Evolutionary conservation across 2,329 filamentous ascomycete species (phyloP), one percentile per base, ranked within the genome.

Genomic region (Penicillium sp.): DNA sequence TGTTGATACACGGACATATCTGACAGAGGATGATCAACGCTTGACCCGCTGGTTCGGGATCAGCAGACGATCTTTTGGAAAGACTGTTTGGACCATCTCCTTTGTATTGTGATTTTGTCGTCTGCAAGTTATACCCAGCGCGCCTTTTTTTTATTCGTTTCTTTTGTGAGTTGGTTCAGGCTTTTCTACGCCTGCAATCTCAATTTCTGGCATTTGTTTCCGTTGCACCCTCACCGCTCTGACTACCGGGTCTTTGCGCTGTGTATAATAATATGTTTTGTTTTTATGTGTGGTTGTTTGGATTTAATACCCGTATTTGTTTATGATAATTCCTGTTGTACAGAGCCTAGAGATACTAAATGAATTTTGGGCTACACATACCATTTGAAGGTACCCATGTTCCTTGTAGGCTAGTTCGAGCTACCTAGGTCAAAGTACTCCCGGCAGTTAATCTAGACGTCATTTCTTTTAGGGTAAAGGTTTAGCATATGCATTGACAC

Each of bases 71-170:
- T 63, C 53, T 41, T 9, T 53, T 48, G 26, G 56, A 55, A 52
- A 41, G 37, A 22, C 21, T 2, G 6, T 56, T 49, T 52, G 57
- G 19, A 35, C 50, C 45, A 46, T 56, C 19, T 53, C 50, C 37
- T 56, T 56, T 52, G 48, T 44, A 58, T 44, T 47, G 31, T 19
- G 46, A 35, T 52, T 63, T 45, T 53, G 24, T 60, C 50, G 31
- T 60, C 57, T 57, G 53, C 56, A 61, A 59, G 55, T 64, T 66
- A 66, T 66, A 67, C 64, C 63, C 64, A 64, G 56, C 61, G 63
- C 61, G 60, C 58, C 41, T 45, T 64, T 49, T 39, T 62, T 39
- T 51, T 37, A 50, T 37, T 58, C 44, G 48, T 48, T 51, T 60
- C 48, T 33, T 41, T 24, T 48, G 33, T 5, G 22, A 27, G 58